Evolutionary conservation across 768 basidiomycete species (phyloP).

Genomic region (Auriscalpium vulgare): DNA sequence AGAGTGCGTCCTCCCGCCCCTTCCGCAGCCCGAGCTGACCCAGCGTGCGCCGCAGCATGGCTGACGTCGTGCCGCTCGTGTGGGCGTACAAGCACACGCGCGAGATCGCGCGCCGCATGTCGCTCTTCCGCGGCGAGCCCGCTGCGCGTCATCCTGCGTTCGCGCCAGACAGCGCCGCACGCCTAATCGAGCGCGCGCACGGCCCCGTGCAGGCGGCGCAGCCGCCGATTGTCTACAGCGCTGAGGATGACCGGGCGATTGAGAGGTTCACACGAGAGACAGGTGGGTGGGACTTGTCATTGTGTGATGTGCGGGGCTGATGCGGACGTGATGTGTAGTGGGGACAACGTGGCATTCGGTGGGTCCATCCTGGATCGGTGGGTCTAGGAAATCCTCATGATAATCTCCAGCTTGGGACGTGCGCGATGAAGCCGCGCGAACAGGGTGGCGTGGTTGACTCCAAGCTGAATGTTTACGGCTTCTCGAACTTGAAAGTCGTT

Average conservation of each 20-base stretch:
- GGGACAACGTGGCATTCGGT: conserved; percentile 28
- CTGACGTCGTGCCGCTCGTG: conserved; percentile 32
- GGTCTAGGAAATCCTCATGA: background rate
- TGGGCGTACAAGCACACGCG: conserved; percentile 49
- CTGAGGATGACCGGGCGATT: conserved; percentile 27
- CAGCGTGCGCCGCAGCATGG: conserved; percentile 13
- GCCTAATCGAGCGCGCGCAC: background rate
- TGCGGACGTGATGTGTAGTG: conserved; percentile 12
- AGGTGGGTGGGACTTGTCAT: too few species aligned
- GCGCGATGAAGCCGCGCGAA: conserved; percentile 55
- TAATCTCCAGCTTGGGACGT: conserved; percentile 42
- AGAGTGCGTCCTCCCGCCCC: background rate
- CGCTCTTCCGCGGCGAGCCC: conserved; percentile 29
- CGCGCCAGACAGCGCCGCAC: conserved; percentile 21
- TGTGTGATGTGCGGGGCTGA: too few species aligned
- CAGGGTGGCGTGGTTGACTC: conserved; percentile 53
- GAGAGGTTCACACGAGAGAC: conserved; percentile 18
- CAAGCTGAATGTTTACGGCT: conserved; percentile 52
- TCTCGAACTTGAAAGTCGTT: conserved; percentile 46
- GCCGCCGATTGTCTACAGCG: conserved; percentile 23
- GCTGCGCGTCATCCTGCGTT: conserved; percentile 24
- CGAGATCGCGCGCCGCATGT: conserved; percentile 50
- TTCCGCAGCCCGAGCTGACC: background rate
- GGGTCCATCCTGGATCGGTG: background rate
- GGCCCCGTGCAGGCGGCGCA: conserved; percentile 18